A percentile compares a stretch with the other conserved stretches of the same genome.
phyloP scores from a whole-genome alignment of 2,329 filamentous ascomycete species.

The Cladosporium sp. region DNA sequence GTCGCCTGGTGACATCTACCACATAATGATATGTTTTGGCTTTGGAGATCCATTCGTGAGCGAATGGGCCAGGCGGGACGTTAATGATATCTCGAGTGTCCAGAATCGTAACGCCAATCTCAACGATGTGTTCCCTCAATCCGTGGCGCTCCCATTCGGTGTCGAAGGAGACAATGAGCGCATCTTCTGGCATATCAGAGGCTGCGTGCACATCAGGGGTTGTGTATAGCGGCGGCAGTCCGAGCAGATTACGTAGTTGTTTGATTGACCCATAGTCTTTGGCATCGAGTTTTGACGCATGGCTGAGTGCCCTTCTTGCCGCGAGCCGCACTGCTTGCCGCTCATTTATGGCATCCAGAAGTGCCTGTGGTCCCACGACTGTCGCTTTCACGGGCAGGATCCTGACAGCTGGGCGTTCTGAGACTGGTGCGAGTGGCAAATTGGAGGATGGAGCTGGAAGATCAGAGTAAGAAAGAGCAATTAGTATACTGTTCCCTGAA shows the following conservation, averaged over 20 bases:
- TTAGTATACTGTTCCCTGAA: background rate
- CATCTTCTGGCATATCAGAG: background rate
- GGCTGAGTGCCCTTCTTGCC: background rate
- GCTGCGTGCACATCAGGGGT: background rate
- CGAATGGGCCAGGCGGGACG: constrained; percentile 56
- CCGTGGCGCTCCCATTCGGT: constrained; percentile 71
- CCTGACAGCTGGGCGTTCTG: background rate
- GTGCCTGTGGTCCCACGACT: background rate
- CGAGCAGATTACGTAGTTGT: constrained; percentile 7
- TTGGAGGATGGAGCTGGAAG: background rate
- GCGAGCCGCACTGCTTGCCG: background rate
- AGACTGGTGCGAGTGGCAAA: background rate
- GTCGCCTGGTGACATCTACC: constrained; percentile 25
- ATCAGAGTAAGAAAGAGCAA: background rate
- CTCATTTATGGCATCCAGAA: background rate
- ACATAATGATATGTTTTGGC: constrained; percentile 66
- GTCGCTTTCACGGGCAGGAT: background rate
- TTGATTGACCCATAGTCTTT: constrained; percentile 8
- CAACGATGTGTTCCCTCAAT: constrained; percentile 61
- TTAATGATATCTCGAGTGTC: constrained; percentile 58
- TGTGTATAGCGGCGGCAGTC: background rate
- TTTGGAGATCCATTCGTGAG: constrained; percentile 59
- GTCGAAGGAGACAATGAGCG: constrained; percentile 69
- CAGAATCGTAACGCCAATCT: constrained; percentile 75
- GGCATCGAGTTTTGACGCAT: background rate